Evolutionary conservation across 2,329 filamentous ascomycete species (phyloP).

Genomic region (Xylaria sp.): DNA sequence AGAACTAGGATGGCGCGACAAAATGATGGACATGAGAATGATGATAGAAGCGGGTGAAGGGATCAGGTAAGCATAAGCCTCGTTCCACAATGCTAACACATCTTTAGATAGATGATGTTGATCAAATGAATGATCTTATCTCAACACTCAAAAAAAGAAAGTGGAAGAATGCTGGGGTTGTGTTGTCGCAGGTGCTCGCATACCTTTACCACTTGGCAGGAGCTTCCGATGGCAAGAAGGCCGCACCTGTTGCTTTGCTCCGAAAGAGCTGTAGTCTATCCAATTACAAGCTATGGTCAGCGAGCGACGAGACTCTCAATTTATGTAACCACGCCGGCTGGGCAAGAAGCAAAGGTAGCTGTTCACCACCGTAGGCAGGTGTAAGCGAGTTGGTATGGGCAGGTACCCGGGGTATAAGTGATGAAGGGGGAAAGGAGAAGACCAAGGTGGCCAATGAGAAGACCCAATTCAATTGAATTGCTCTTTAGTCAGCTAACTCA

Average conservation of each 20-base stretch:
- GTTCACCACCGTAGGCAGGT: slow-evolving; percentile 22
- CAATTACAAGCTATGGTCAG: not conserved
- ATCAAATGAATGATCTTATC: slow-evolving; percentile 22
- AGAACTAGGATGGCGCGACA: not conserved
- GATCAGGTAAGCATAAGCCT: not conserved
- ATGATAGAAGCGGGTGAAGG: not conserved
- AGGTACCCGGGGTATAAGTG: too few species aligned
- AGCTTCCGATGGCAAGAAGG: not conserved
- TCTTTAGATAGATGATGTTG: not conserved
- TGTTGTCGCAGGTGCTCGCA: slow-evolving; percentile 6
- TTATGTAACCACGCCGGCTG: too few species aligned
- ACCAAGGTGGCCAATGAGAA: slow-evolving; percentile 21
- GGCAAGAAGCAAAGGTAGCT: not conserved
- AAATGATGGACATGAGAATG: not conserved
- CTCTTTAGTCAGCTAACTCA: slow-evolving; percentile 2
- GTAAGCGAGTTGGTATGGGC: slow-evolving; percentile 10
- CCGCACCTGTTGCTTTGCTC: not conserved
- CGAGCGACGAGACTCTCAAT: not conserved
- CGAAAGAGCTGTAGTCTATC: not conserved
- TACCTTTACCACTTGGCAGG: slow-evolving; percentile 23
- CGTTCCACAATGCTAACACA: slow-evolving; percentile 12
- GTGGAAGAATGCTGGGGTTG: slow-evolving; percentile 16
- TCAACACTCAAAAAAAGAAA: slow-evolving; percentile 17
- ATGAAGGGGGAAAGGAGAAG: not conserved
- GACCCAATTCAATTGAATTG: slow-evolving; percentile 6